These are phyloP conservation scores for Leishmania mexicana DNA, from an alignment of 208 protist genomes.

Conservation along the genomic window DNA sequence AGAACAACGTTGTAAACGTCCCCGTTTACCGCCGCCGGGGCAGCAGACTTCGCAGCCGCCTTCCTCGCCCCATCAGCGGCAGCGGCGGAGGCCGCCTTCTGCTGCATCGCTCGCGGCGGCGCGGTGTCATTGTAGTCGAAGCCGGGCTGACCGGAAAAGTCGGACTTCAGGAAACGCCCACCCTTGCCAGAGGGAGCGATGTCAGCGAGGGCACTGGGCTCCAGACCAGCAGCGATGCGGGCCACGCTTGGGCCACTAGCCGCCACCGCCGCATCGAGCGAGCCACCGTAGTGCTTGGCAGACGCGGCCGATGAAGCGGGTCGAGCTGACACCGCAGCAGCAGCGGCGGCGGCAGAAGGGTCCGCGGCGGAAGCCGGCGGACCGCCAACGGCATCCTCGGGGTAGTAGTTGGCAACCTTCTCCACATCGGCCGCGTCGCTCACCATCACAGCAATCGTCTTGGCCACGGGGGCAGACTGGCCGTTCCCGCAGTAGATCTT, in stretches of 20 bases:
- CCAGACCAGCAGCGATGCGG: slow-evolving; percentile 75
- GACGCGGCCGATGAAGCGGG: slow-evolving; percentile 13
- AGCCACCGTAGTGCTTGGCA: slow-evolving; percentile 56
- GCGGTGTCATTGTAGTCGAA: slow-evolving; percentile 80
- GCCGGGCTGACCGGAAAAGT: slow-evolving; percentile 75
- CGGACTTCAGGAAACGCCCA: slow-evolving; percentile 79
- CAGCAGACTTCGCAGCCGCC: slow-evolving; percentile 13
- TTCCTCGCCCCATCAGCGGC: background rate
- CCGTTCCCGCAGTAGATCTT: slow-evolving; percentile 93
- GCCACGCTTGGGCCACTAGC: slow-evolving; percentile 83
- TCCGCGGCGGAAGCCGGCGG: slow-evolving; percentile 23
- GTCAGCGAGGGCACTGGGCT: slow-evolving; percentile 33
- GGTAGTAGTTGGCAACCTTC: slow-evolving; percentile 59
- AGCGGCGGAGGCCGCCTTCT: background rate
- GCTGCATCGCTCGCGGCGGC: slow-evolving; percentile 12
- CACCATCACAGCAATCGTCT: slow-evolving; percentile 90
- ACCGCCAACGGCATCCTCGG: slow-evolving; percentile 37
- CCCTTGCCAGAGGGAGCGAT: slow-evolving; percentile 70
- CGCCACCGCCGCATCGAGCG: slow-evolving; percentile 61
- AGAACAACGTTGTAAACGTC: slow-evolving; percentile 71
- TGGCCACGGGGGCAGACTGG: slow-evolving; percentile 69
- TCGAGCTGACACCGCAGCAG: slow-evolving; percentile 12
- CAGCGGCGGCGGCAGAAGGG: slow-evolving; percentile 31
- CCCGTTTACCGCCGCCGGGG: slow-evolving; percentile 6
- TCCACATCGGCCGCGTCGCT: slow-evolving; percentile 76